Evolutionary conservation across 208 protist species (phyloP).

Genomic region (Leishmania turanica): DNA sequence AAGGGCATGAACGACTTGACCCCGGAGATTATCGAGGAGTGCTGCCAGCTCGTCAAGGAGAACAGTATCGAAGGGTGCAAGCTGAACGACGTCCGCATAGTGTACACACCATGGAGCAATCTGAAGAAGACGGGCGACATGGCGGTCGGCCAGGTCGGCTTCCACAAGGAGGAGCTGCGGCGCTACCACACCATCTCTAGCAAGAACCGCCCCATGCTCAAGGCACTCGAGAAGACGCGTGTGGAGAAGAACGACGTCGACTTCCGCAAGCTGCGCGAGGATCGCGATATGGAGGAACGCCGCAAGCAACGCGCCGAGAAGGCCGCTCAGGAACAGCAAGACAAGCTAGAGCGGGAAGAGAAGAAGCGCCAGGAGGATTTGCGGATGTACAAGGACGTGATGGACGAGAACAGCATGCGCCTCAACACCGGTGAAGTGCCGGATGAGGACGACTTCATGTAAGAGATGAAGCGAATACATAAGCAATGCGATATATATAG

Average conservation of each 20-base stretch:
- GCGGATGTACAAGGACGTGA: slow-evolving; percentile 81
- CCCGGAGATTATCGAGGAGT: slow-evolving; percentile 95
- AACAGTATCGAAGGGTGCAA: slow-evolving; percentile 97
- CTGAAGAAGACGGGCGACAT: slow-evolving; percentile 97
- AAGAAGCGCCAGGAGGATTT: slow-evolving; percentile 77
- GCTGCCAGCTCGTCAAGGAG: slow-evolving; percentile 96
- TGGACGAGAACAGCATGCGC: slow-evolving; percentile 85
- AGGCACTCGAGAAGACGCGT: slow-evolving; percentile 94
- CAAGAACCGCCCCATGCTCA: slow-evolving; percentile 90
- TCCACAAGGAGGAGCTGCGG: slow-evolving; percentile 90
- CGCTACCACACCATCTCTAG: slow-evolving; percentile 75
- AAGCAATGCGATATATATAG: neutral
- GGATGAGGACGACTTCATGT: slow-evolving; percentile 97
- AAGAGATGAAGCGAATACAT: slow-evolving; percentile 17
- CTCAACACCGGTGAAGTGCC: slow-evolving; percentile 77
- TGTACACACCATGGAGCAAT: slow-evolving; percentile 98
- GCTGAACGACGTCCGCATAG: slow-evolving; percentile 90
- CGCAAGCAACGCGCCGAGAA: slow-evolving; percentile 44
- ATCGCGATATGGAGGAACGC: slow-evolving; percentile 75
- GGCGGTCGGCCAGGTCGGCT: slow-evolving; percentile 96
- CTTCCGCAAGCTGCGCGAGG: slow-evolving; percentile 76
- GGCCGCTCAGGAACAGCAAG: slow-evolving; percentile 51
- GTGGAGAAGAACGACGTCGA: slow-evolving; percentile 92
- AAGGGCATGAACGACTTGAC: slow-evolving; percentile 93
- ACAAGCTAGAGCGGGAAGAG: slow-evolving; percentile 77